Evolutionary conservation across 1,284 basidiomycete genomes (phyloP), one percentile per base, ranked within the genome.

Genomic region (Ceratobasidium sp.): DNA sequence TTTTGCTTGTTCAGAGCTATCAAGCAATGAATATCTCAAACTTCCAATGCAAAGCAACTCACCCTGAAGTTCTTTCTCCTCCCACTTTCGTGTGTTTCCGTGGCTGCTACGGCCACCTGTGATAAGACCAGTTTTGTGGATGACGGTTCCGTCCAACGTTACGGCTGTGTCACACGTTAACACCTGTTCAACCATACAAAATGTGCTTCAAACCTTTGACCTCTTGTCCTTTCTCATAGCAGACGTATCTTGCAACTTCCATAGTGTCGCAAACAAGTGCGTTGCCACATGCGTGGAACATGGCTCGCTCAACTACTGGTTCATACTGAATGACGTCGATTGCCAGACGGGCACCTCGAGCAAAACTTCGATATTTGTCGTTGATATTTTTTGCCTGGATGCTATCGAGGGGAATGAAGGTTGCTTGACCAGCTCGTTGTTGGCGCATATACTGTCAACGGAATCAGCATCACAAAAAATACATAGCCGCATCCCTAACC

Each of bases 121-220:
- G 79, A 99, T 99, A 57, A 97, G 83, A 77, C 97, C 97, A 76
- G 92, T 96, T 84, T 97, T 97, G 81, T 99, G 97, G 67, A 99
- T 98, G 72, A 99, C 85, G 0, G 96, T 98, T 0, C 97, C 97
- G 59, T 99, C 96, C 48, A 99, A 84, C 0, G 97, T 97, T 10
- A 99, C 97, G 73, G 96, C 96, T 97, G 76, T 6, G 8, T 28
- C 30, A 50, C 18, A 32, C n/a, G 60, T 70, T n/a, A 72, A 6
- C 14, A 53, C 4, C 14, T 5, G 16, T 36, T 34, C 30, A n/a
- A 16, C 21, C 10, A 9, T 3, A 3, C 34, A 23, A 41, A 59
- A 12, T 1, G 36, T 6, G 50, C 10, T 30, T 78, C 87, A 53
- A 74, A 95, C 95, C 94, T 85, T 99, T 99, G 65, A 98, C 93